Conservation (phyloP, 768 basidiomycete genomes). For the Chlorophyllum brunneum region DNA sequence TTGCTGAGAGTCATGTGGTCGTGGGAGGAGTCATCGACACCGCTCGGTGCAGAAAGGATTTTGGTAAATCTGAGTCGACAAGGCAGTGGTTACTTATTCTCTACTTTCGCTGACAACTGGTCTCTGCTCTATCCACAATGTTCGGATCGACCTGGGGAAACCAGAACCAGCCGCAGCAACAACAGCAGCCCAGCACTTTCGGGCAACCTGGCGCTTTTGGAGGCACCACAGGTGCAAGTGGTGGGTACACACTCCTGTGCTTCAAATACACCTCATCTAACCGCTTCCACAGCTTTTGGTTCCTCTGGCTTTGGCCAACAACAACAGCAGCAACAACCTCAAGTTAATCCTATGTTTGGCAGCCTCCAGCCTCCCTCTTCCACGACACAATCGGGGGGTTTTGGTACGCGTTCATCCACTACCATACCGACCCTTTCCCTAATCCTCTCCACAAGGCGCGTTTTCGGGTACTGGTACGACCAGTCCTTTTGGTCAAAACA, state of each 20-base stretch:
- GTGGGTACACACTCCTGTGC: slow-evolving; percentile 31
- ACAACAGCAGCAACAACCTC: slow-evolving; percentile 55
- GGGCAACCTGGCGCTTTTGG: slow-evolving; percentile 71
- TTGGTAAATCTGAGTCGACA: slow-evolving; percentile 12
- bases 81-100: background rate
- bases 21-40: slow-evolving; percentile 15
- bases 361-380: slow-evolving; percentile 37
- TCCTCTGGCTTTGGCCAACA: slow-evolving; percentile 58
- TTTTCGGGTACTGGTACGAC: slow-evolving; percentile 28
- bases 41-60: background rate
- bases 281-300: slow-evolving; percentile 44
- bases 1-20: slow-evolving; percentile 15
- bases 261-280: slow-evolving; percentile 22
- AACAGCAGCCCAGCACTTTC: slow-evolving; percentile 56
- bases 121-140: slow-evolving; percentile 38
- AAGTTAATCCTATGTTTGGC: slow-evolving; percentile 81
- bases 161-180: slow-evolving; percentile 59
- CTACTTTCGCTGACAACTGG: background rate
- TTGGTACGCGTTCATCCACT: slow-evolving; percentile 34
- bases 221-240: slow-evolving; percentile 28
- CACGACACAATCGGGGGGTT: slow-evolving; percentile 32
- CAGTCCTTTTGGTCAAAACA: slow-evolving; percentile 50
- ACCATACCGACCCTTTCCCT: slow-evolving; percentile 14
- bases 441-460: slow-evolving; percentile 32
- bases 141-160: slow-evolving; percentile 73